Percentiles rank a stretch among this genome's conserved stretches.
Conservation (phyloP, 164 flowering plant genomes). For the Magnolia officinalis region DNA sequence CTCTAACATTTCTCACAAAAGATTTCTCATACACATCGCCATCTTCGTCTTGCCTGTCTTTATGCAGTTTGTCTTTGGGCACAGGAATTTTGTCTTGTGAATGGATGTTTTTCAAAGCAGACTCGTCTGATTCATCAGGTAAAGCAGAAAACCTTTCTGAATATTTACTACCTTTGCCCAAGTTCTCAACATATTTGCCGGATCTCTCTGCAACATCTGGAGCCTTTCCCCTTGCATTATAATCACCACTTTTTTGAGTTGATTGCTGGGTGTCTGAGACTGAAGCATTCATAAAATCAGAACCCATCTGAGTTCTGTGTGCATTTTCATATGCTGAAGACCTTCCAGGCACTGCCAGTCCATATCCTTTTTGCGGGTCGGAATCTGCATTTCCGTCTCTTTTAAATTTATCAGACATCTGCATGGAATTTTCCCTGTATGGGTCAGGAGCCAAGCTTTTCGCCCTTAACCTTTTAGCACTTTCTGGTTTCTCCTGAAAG, state of each 20-base stretch:
- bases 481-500: constrained; percentile 41
- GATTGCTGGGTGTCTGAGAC: constrained; percentile 36
- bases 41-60: constrained; percentile 42
- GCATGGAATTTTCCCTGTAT: constrained; percentile 14
- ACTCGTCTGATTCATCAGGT: constrained; percentile 18
- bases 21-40: constrained; percentile 32
- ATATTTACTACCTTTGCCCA: constrained; percentile 28
- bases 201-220: constrained; percentile 35
- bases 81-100: constrained; percentile 25
- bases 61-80: constrained; percentile 35
- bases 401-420: constrained; percentile 22
- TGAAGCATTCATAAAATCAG: not conserved
- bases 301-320: not conserved
- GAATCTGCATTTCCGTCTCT: constrained; percentile 24
- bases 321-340: constrained; percentile 14
- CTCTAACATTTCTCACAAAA: constrained; percentile 33
- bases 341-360: constrained; percentile 29
- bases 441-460: constrained; percentile 33
- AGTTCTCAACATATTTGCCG: constrained; percentile 33
- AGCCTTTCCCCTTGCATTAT: constrained; percentile 26
- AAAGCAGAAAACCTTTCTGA: constrained; percentile 30
- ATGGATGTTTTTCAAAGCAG: constrained; percentile 16
- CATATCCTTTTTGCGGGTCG: constrained; percentile 24
- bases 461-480: constrained; percentile 40
- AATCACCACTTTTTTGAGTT: constrained; percentile 34